These are phyloP conservation scores for Pythium grandisporangium DNA, from an alignment of 352 stramenopile genomes.

Conservation along the genomic window DNA sequence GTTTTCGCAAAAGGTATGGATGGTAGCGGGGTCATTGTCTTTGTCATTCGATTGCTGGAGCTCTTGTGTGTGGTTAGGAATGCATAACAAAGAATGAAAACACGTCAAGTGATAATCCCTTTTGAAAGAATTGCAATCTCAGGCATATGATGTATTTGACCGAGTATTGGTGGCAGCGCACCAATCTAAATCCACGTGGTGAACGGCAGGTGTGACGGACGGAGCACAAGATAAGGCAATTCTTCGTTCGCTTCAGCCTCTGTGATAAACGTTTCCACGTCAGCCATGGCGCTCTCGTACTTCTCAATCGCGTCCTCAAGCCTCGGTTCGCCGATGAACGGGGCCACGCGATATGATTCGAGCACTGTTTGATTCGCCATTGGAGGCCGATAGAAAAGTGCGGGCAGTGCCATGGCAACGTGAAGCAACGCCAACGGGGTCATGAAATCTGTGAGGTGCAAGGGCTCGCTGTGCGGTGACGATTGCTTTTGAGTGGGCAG, in stretches of 20 bases:
- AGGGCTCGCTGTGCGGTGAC: constrained; percentile 1
- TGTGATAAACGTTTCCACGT: constrained; percentile 1
- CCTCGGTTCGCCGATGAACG: not conserved
- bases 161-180: no score
- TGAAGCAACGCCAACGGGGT: not conserved
- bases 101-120: no score
- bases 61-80: no score
- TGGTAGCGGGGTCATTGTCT: no score
- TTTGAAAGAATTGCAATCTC: no score
- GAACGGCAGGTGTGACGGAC: not conserved
- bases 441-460: constrained; percentile 3
- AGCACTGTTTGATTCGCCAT: constrained; percentile 1
- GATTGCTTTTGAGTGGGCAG: constrained; percentile 4
- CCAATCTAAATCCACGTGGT: not conserved
- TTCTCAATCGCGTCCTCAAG: not conserved
- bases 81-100: no score
- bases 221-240: constrained; percentile 1
- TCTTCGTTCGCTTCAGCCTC: not conserved
- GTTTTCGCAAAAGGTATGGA: no score
- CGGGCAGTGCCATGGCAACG: not conserved
- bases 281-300: not conserved
- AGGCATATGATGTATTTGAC: no score
- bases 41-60: no score
- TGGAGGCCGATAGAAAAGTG: constrained; percentile 2
- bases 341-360: constrained; percentile 1